These are phyloP conservation scores for Clonostachys rhizophaga DNA, from an alignment of 2,329 filamentous ascomycete genomes.

Conservation along the genomic window DNA sequence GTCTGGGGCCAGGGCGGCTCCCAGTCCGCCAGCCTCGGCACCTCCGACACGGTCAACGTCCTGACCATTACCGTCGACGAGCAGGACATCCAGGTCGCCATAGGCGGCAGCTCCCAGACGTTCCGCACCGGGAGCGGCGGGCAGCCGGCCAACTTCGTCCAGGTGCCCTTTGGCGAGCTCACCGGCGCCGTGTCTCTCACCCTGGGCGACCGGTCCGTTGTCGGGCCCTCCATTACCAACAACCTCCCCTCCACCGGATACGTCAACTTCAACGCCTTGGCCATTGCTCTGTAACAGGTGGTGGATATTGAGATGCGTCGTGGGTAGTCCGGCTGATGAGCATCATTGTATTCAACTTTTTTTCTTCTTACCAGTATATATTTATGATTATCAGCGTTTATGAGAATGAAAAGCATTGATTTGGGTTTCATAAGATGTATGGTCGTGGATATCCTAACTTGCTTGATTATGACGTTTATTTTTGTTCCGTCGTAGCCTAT, in stretches of 20 bases:
- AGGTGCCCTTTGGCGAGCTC: constrained; percentile 10
- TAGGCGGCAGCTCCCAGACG: constrained; percentile 16
- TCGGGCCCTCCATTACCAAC: constrained; percentile 8
- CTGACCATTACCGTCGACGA: constrained; percentile 20
- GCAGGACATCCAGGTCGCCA: constrained; percentile 15
- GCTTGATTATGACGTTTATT: too few species aligned
- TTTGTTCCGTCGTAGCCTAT: background rate
- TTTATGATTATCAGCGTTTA: too few species aligned
- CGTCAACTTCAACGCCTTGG: constrained; percentile 14
- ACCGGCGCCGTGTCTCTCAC: constrained; percentile 8
- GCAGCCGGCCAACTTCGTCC: constrained; percentile 10
- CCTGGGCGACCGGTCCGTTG: constrained; percentile 8
- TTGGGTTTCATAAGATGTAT: too few species aligned
- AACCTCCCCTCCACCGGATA: constrained; percentile 8
- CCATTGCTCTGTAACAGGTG: constrained; percentile 7
- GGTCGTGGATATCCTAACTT: too few species aligned
- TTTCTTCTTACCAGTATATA: too few species aligned
- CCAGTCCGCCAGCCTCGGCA: constrained; percentile 11
- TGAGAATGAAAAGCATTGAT: too few species aligned
- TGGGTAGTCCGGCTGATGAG: too few species aligned
- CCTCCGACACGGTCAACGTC: constrained; percentile 23
- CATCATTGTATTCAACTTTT: too few species aligned
- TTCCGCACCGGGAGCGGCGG: constrained; percentile 8
- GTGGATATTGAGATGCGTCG: too few species aligned
- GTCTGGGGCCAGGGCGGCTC: constrained; percentile 17